Base-by-base conservation (phyloP, 257 asterid genomes). In the Fraxinus cuspidata region DNA sequence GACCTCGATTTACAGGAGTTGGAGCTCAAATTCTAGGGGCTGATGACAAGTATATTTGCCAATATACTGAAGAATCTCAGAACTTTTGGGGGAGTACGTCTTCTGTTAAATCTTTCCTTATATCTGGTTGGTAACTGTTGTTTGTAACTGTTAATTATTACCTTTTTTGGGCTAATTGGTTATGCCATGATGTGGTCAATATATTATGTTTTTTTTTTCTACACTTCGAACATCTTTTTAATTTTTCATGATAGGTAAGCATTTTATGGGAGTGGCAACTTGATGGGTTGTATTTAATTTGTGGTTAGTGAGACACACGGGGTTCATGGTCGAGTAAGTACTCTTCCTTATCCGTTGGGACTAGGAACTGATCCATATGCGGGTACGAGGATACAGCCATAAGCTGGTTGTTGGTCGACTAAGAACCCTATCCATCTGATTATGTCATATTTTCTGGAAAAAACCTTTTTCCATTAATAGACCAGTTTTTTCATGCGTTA, bases 1-100 rank as follows among this genome's bases (percentile, higher is more conserved):
- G 98, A 35, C 76, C 90, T 79, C 88, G 97, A 79, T 93, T 89
- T 80, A 95, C 98, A 6, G 99, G 99, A 72, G 92, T 90, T 86
- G 99, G 99, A 25, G 97, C 97, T 74, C 99, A 95, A 78, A 89
- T 95, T 81, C 89, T 95, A n/a, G 99, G 99, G 73, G 93, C 98
- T 53, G 92, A 95, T 81, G 99, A 95, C 85, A 93, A 95, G 87
- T 95, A 89, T 83, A 93, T 93, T 80, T 95, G 98, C 85, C 98
- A 95, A 75, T 93, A 87, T 80, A 72, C 86, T 1, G 86, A 87
- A 78, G 96, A 88, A 79, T 93, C 99, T 71, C 79, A 56, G n/a
- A 90, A 90, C 85, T 95, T 95, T 78, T 95, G 99, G 99, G 99
- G 89, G 56, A 83, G 98, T 95, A 89, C 58, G 92, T 74, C 18